These are phyloP conservation scores for Calamus simplicifolius DNA, from an alignment of 176 grass and related monocot species.

Conservation along the genomic window DNA sequence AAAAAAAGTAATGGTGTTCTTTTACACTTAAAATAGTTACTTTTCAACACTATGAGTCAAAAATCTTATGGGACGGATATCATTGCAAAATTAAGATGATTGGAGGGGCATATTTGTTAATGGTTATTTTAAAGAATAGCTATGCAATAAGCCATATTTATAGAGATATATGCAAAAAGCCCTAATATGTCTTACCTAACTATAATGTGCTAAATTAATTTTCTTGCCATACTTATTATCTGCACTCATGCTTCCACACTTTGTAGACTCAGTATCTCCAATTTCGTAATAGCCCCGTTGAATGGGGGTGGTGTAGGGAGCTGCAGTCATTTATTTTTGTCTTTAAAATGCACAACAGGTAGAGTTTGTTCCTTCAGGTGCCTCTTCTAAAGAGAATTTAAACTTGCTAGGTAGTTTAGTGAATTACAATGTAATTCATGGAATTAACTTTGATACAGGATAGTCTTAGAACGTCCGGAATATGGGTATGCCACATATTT, in stretches of 20 bases:
- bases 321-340: conserved; percentile 88
- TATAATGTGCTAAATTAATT: conserved; percentile 1
- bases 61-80: too few relatives aligned
- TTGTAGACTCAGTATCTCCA: conserved; percentile 66
- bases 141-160: too few relatives aligned
- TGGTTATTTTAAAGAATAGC: too few relatives aligned
- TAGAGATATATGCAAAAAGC: too few relatives aligned
- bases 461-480: conserved; percentile 93
- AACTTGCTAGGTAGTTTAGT: conserved; percentile 4
- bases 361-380: background rate
- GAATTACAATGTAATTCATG: background rate
- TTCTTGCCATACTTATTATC: conserved; percentile 11
- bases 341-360: conserved; percentile 85
- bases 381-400: background rate
- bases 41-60: too few relatives aligned
- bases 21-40: too few relatives aligned
- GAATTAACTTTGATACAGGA: conserved; percentile 37
- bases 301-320: conserved; percentile 99
- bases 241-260: conserved; percentile 12
- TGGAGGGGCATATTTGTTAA: too few relatives aligned
- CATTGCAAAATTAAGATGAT: too few relatives aligned
- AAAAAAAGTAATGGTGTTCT: too few relatives aligned
- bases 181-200: too few relatives aligned
- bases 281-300: conserved; percentile 63
- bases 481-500: conserved; percentile 95